These are phyloP conservation scores for Diphasiastrum complanatum DNA, from an alignment of 83 land plant species.

Conservation along the genomic window DNA sequence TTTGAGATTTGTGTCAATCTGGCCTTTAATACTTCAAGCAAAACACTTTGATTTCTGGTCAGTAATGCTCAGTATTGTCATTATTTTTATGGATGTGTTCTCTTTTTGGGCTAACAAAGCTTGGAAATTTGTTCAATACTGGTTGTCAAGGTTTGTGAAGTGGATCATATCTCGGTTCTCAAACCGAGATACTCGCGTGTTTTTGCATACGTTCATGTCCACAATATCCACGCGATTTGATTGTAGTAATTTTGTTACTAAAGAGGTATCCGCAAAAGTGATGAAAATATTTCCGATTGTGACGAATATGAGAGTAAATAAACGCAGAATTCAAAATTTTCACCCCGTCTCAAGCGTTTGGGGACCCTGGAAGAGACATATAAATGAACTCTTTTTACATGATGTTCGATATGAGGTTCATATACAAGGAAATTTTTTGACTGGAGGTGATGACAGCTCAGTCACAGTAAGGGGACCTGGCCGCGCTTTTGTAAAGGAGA, in stretches of 20 bases:
- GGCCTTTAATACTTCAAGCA: constrained; percentile 15
- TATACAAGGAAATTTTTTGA: too few species aligned
- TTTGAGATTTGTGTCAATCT: constrained; percentile 10
- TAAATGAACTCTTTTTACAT: too few species aligned
- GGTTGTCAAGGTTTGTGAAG: constrained; percentile 9
- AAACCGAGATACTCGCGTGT: background rate
- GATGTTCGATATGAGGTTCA: background rate
- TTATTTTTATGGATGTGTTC: constrained; percentile 7
- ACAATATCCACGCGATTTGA: background rate
- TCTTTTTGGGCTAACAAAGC: constrained; percentile 9
- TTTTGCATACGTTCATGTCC: constrained; percentile 5
- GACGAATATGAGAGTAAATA: constrained; percentile 4
- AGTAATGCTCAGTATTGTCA: background rate
- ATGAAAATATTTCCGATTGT: background rate
- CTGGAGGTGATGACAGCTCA: too few species aligned
- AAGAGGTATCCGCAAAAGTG: constrained; percentile 4
- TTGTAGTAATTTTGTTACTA: background rate
- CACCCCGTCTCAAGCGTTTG: background rate
- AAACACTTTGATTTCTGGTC: constrained; percentile 11
- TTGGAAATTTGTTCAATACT: constrained; percentile 10
- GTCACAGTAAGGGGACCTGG: too few species aligned
- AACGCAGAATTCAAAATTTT: background rate
- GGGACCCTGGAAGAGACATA: background rate
- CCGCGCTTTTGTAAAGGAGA: too few species aligned
- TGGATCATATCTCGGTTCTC: background rate